Percentiles rank a stretch among this genome's conserved stretches.
phyloP scores from a whole-genome alignment of 1,284 basidiomycete genomes.

The Boletus semigastroideus region DNA sequence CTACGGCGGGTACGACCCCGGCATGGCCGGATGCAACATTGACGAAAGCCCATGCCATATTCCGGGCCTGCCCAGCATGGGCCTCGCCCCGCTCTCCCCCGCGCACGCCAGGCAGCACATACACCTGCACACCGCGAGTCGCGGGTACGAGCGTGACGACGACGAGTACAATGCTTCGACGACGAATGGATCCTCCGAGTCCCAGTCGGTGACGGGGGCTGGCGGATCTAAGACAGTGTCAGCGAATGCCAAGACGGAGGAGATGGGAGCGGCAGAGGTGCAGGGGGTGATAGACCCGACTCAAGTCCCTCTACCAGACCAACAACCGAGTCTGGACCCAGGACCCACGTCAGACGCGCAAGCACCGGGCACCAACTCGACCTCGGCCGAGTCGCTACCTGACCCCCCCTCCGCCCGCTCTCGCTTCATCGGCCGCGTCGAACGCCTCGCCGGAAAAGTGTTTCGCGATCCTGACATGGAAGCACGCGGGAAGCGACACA shows the following conservation, averaged over 20 bases:
- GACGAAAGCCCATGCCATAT: conserved; percentile 11
- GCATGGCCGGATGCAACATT: conserved; percentile 22
- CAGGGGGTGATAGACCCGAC: neutral
- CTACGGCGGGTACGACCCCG: conserved; percentile 23
- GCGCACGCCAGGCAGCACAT: no score
- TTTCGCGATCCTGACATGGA: conserved; percentile 21
- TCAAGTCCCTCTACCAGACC: neutral
- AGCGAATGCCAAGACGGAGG: no score
- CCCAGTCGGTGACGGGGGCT: neutral
- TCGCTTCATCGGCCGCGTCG: conserved; percentile 11
- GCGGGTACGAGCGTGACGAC: conserved; percentile 6
- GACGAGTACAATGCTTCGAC: neutral
- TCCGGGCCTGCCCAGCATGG: conserved; percentile 7
- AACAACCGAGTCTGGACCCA: neutral
- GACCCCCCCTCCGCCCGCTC: neutral
- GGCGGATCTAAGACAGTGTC: neutral
- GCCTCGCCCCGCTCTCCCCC: neutral
- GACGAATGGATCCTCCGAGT: neutral
- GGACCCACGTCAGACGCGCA: no score
- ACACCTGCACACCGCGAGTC: neutral
- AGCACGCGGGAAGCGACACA: conserved; percentile 18
- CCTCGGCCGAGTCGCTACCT: neutral
- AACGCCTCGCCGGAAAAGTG: conserved; percentile 21
- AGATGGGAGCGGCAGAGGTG: neutral
- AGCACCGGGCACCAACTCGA: no score